A percentile compares a stretch with the other conserved stretches of the same genome.
Conservation (phyloP, 2,329 filamentous ascomycete species). For the Bertia moriformis region DNA sequence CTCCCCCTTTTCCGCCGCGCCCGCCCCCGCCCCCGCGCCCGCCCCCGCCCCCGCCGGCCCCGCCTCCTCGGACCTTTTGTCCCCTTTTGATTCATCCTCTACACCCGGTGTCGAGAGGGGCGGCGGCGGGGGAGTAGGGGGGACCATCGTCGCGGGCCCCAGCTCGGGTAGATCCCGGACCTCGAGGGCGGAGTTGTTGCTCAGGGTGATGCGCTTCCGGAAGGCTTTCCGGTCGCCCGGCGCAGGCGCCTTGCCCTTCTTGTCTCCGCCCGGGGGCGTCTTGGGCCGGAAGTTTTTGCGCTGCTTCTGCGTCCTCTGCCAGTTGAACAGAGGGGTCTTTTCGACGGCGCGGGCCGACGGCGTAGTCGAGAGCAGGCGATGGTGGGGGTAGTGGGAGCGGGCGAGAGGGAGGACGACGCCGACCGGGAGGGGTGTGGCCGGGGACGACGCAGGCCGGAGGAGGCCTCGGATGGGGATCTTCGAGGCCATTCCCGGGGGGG, state of each 20-base stretch:
- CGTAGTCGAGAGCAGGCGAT: not conserved
- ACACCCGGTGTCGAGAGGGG: too few species aligned
- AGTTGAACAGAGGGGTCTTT: not conserved
- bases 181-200: constrained; percentile 59
- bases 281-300: not conserved
- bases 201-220: constrained; percentile 53
- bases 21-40: constrained; percentile 12
- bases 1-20: too few species aligned
- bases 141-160: constrained; percentile 26
- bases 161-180: constrained; percentile 42
- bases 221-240: constrained; percentile 51
- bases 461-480: not conserved
- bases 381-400: not conserved
- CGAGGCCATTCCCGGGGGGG: too few species aligned
- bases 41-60: too few species aligned
- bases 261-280: not conserved
- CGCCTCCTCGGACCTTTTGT: too few species aligned
- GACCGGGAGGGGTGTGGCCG: not conserved
- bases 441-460: not conserved
- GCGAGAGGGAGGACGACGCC: not conserved
- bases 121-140: too few species aligned
- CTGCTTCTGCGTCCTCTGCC: not conserved
- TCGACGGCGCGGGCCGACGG: not conserved
- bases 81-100: too few species aligned
- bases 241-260: constrained; percentile 6